phyloP scores from a whole-genome alignment of 1,284 basidiomycete species.

The Boletellus deceptivus region DNA sequence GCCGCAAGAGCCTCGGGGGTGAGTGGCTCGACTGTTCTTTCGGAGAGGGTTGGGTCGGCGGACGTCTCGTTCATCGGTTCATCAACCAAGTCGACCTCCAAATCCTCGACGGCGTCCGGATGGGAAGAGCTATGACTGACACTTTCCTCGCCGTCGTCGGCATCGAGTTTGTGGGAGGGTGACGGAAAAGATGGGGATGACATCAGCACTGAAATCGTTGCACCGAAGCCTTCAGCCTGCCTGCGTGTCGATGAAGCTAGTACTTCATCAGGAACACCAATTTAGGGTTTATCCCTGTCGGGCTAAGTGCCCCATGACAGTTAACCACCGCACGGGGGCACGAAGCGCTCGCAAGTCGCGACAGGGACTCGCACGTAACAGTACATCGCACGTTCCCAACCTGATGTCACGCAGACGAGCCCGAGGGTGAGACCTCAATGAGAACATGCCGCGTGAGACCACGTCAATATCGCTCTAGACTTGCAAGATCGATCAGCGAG shows the following conservation, averaged over 20 bases:
- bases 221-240: no score
- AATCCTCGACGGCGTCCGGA: constrained; percentile 3
- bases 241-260: no score
- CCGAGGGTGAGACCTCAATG: no score
- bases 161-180: neutral
- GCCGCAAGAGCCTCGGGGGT: constrained; percentile 68
- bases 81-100: constrained; percentile 11
- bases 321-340: no score
- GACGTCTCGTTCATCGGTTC: constrained; percentile 61
- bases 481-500: no score
- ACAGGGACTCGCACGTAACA: no score
- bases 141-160: neutral
- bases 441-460: no score
- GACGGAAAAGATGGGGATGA: neutral
- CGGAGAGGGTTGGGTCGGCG: constrained; percentile 41
- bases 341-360: no score
- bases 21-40: constrained; percentile 62
- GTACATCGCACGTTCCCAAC: no score
- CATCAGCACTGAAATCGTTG: neutral
- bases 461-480: no score
- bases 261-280: neutral
- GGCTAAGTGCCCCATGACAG: no score
- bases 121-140: neutral
- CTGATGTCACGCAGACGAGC: no score
- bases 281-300: constrained; percentile 7